Evolutionary conservation across 2,329 filamentous ascomycete genomes (phyloP).

Genomic region (Aspergillus alliaceus): DNA sequence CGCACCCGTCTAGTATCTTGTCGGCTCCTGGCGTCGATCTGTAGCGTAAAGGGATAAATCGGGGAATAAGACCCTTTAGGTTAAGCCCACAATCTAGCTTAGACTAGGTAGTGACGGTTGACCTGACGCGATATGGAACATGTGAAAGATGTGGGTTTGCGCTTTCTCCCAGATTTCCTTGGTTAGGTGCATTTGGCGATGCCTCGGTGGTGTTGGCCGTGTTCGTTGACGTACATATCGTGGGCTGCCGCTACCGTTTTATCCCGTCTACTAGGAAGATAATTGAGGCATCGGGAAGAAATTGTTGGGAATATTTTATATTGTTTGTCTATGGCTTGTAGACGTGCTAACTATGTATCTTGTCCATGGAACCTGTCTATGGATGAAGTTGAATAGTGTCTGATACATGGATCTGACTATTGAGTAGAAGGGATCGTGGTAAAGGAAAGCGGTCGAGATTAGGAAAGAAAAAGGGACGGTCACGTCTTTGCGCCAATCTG

Average conservation of each 20-base stretch:
- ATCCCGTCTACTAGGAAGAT: background rate
- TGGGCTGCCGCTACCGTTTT: background rate
- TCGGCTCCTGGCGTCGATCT: background rate
- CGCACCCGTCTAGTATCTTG: too few species aligned
- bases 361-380: constrained; percentile 20
- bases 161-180: background rate
- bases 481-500: background rate
- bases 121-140: background rate
- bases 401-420: constrained; percentile 2
- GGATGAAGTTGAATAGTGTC: constrained; percentile 12
- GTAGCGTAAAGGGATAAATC: too few species aligned
- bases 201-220: background rate
- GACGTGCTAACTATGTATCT: constrained; percentile 8
- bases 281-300: background rate
- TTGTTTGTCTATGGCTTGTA: constrained; percentile 13
- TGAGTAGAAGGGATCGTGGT: constrained; percentile 1
- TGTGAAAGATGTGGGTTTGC: background rate
- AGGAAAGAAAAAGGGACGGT: background rate
- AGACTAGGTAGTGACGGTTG: too few species aligned
- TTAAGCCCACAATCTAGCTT: too few species aligned
- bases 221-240: too few species aligned
- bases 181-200: background rate
- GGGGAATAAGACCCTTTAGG: background rate
- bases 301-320: constrained; percentile 6
- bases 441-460: constrained; percentile 1